Evolutionary conservation across 1,139 yeast species (phyloP).

Genomic region (Diutina pseudorugosa): DNA sequence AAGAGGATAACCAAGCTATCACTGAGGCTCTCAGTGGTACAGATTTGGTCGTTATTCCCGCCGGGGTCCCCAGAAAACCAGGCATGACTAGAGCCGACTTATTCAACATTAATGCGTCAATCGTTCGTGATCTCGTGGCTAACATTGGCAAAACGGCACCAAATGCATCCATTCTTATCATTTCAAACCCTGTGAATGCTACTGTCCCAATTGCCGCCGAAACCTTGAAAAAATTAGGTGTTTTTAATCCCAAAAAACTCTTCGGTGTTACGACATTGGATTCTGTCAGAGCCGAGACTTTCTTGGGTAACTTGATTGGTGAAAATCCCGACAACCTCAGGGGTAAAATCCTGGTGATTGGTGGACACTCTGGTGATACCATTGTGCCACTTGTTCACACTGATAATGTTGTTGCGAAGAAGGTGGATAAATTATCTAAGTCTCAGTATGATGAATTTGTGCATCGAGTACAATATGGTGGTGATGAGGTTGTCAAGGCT

Average conservation of each 20-base stretch:
- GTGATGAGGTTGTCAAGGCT: conserved; percentile 71
- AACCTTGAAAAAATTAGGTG: conserved; percentile 47
- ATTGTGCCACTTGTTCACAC: conserved; percentile 43
- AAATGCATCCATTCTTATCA: conserved; percentile 50
- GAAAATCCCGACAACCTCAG: conserved; percentile 25
- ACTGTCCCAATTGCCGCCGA: conserved; percentile 70
- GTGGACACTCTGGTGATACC: conserved; percentile 72
- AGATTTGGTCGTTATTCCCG: conserved; percentile 59
- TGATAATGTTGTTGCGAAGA: conserved; percentile 15
- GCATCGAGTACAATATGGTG: conserved; percentile 61
- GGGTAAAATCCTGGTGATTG: conserved; percentile 48
- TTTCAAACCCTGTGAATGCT: conserved; percentile 67
- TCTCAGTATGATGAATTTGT: conserved; percentile 32
- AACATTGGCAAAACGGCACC: conserved; percentile 49
- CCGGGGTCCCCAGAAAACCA: conserved; percentile 74
- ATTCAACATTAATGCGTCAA: conserved; percentile 62
- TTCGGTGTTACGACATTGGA: conserved; percentile 70
- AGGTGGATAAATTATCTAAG: conserved; percentile 18
- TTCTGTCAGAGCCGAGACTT: conserved; percentile 52
- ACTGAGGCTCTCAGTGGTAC: conserved; percentile 39
- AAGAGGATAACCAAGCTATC: conserved; percentile 37
- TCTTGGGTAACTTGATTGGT: conserved; percentile 24
- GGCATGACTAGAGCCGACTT: conserved; percentile 74
- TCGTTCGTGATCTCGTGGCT: conserved; percentile 47
- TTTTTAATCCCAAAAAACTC: conserved; percentile 50